Conservation (phyloP, 208 protist genomes). For the Leptomonas seymouri region DNA sequence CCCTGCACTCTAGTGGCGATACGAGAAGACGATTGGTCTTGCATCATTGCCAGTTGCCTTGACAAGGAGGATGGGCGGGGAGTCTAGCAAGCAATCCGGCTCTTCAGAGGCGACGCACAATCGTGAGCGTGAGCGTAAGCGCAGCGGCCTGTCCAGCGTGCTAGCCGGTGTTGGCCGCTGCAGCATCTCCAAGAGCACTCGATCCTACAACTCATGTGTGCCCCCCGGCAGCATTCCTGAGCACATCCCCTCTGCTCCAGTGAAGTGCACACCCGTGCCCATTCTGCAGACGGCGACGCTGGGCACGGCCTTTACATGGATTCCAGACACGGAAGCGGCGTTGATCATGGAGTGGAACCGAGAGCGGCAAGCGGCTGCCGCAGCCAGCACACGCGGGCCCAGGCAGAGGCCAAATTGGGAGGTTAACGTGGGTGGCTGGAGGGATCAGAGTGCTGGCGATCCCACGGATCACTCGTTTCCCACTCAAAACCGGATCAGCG, state of each 20-base stretch:
- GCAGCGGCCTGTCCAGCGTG: slow-evolving; percentile 24
- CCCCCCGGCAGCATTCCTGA: not conserved
- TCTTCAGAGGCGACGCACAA: slow-evolving; percentile 2
- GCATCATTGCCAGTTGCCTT: too few species aligned
- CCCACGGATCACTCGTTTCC: not conserved
- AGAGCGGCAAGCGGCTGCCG: slow-evolving; percentile 2
- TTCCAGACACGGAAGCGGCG: slow-evolving; percentile 36
- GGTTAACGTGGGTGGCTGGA: too few species aligned
- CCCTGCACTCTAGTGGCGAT: too few species aligned
- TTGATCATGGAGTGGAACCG: slow-evolving; percentile 38
- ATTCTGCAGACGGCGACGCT: not conserved
- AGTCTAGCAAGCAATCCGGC: slow-evolving; percentile 24
- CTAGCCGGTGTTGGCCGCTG: slow-evolving; percentile 24
- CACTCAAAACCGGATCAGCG: not conserved
- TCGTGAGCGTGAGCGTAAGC: slow-evolving; percentile 26
- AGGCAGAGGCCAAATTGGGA: not conserved
- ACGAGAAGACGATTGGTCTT: too few species aligned
- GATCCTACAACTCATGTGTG: not conserved
- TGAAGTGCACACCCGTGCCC: slow-evolving; percentile 22
- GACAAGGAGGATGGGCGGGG: slow-evolving; percentile 26
- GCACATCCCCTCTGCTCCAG: slow-evolving; percentile 24
- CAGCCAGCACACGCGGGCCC: not conserved
- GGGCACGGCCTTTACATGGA: slow-evolving; percentile 33
- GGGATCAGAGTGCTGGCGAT: not conserved
- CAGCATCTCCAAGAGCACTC: not conserved